Base-by-base conservation (phyloP, 352 stramenopile genomes). In the Globisporangium paddicum region DNA sequence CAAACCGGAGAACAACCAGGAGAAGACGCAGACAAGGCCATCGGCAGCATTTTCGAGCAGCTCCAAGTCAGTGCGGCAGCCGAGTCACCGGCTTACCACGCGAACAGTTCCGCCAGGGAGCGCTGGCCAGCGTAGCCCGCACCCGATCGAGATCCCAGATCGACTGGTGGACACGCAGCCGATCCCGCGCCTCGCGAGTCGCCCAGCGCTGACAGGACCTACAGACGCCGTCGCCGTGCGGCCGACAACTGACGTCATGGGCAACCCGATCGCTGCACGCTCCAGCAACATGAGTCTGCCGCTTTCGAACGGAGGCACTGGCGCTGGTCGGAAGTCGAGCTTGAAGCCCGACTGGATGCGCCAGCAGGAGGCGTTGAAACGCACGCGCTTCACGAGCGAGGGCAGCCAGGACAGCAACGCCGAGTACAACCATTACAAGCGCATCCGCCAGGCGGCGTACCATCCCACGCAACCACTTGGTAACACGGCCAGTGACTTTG, bases 311-410 rank as follows among this genome's bases (percentile, higher is more conserved):
- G 37, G 57, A 26, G 23, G 58, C 26, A n/a, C 46, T 0, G n/a
- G 9, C 19, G 46, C 35, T 28, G 21, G 44, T 30, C 34, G 40
- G 8, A 64, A 64, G 41, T 73, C 67, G 45, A 80, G 68, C 55
- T 57, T 92, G 26, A 90, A 89, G 50, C 82, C 82, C 6, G 79
- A 92, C 56, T 90, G 77, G 76, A 82, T 92, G 67, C 68, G 71
- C 16, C 69, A 81, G 16, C 82, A 79, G 34, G 82, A 92, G 52
- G 73, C 71, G 8, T 62, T 89, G 7, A 74, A 68, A 19, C 73
- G 69, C 38, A 79, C 82, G 58, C 79, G 82, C 35, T 89, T 92
- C 64, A 87, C 68, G 28, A 76, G 84, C 45, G 66, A 71, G 11
- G 34, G 41, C n/a, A 26, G 56, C 6, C 79, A 78, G 51, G 75